A percentile compares a stretch with the other conserved stretches of the same genome.
Conservation (phyloP, 2,329 filamentous ascomycete genomes). For the Didymella pomorum region DNA sequence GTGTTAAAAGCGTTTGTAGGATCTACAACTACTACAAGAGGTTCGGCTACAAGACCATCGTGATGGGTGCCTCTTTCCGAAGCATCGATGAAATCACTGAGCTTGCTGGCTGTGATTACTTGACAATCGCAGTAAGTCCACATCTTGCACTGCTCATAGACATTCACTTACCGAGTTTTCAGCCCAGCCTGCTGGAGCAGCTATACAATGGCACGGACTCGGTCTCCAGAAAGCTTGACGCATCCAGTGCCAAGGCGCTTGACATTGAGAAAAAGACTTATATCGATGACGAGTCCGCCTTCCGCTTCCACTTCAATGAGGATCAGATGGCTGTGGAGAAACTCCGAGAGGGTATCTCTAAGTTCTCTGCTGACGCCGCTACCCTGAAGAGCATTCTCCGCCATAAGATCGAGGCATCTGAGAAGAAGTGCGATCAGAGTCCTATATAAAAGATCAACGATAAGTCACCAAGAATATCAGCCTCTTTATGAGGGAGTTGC, state of each 20-base stretch:
- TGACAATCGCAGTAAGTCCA: constrained; percentile 87
- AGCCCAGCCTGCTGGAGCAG: constrained; percentile 93
- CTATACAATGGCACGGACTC: constrained; percentile 78
- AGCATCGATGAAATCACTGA: constrained; percentile 97
- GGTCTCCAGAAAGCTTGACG: constrained; percentile 93
- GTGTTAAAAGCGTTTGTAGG: constrained; percentile 88
- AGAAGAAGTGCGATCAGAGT: no score
- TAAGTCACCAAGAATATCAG: no score
- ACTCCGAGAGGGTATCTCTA: no score
- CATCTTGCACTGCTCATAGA: neutral
- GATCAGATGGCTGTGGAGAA: constrained; percentile 99
- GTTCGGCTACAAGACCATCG: constrained; percentile 97
- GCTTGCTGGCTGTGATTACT: constrained; percentile 96
- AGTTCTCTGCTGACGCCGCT: no score
- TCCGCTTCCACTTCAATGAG: constrained; percentile 99
- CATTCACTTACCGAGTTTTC: constrained; percentile 24
- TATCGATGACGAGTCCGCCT: constrained; percentile 85
- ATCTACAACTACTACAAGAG: constrained; percentile 99
- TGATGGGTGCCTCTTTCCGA: constrained; percentile 99
- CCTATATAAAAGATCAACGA: no score
- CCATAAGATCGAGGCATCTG: no score
- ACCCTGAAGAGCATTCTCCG: no score
- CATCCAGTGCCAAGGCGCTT: constrained; percentile 69
- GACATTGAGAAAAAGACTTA: constrained; percentile 88
- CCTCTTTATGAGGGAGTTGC: no score